phyloP scores from a whole-genome alignment of 1,284 basidiomycete genomes.

The Inonotus obliquus region DNA sequence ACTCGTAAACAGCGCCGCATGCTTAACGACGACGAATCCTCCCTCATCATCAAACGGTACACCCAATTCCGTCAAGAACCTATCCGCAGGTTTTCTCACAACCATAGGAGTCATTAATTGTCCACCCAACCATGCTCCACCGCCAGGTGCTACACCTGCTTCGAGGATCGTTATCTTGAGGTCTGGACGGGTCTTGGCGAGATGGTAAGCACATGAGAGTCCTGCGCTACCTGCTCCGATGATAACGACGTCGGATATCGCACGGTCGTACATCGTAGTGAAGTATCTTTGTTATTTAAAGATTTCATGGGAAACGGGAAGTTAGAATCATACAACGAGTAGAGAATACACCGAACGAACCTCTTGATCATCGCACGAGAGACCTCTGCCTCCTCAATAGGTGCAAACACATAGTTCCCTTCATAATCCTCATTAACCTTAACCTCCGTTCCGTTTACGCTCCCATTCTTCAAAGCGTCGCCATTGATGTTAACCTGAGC shows the following conservation, averaged over 20 bases:
- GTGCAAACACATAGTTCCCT: constrained; percentile 65
- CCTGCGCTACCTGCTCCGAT: constrained; percentile 80
- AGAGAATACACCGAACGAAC: constrained; percentile 28
- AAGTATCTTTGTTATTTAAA: constrained; percentile 47
- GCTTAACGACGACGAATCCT: constrained; percentile 74
- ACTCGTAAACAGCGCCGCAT: constrained; percentile 79
- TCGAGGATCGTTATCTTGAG: constrained; percentile 80
- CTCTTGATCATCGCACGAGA: constrained; percentile 77
- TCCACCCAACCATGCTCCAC: constrained; percentile 76
- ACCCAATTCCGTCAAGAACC: constrained; percentile 68
- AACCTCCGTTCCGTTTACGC: constrained; percentile 16
- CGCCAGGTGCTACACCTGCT: constrained; percentile 79
- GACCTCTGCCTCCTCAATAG: constrained; percentile 73
- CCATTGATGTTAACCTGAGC: constrained; percentile 26
- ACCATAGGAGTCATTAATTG: constrained; percentile 87
- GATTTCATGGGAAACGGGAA: neutral
- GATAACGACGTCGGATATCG: constrained; percentile 75
- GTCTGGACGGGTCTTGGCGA: constrained; percentile 67
- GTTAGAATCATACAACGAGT: neutral
- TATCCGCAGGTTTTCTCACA: constrained; percentile 77
- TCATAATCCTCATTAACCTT: constrained; percentile 46
- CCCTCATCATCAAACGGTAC: constrained; percentile 84
- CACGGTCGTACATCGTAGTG: constrained; percentile 67
- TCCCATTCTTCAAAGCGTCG: constrained; percentile 14
- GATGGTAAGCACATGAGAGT: constrained; percentile 73